A percentile compares a stretch with the other conserved stretches of the same genome.
Evolutionary conservation across 2,329 filamentous ascomycete species (phyloP).

Genomic region (Verticillium nonalfalfae): DNA sequence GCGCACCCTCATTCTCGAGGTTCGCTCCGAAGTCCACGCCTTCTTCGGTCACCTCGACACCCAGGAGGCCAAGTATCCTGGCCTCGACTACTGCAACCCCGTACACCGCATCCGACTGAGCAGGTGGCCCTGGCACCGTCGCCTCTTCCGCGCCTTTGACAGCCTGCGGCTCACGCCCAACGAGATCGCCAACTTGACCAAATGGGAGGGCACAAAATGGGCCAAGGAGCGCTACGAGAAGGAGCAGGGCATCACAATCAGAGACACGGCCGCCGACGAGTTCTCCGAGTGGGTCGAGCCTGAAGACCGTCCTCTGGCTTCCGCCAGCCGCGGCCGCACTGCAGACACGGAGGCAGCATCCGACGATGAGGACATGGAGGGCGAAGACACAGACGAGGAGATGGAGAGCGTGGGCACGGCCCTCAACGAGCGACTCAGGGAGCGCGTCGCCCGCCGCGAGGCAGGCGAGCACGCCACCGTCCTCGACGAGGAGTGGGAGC

Average conservation of each 20-base stretch:
- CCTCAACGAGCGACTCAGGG: slow-evolving; percentile 58
- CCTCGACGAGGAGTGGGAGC: slow-evolving; percentile 68
- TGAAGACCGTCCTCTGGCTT: slow-evolving; percentile 12
- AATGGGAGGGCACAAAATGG: slow-evolving; percentile 81
- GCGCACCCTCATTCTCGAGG: slow-evolving; percentile 67
- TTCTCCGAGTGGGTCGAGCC: slow-evolving; percentile 56
- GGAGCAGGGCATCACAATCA: slow-evolving; percentile 64
- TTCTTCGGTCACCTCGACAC: slow-evolving; percentile 78
- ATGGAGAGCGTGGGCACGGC: slow-evolving; percentile 54
- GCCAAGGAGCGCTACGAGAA: slow-evolving; percentile 74
- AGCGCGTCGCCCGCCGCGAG: slow-evolving; percentile 56
- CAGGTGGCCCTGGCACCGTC: slow-evolving; percentile 70
- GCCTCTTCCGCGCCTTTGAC: slow-evolving; percentile 72
- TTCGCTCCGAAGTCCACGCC: slow-evolving; percentile 69
- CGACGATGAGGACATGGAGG: slow-evolving; percentile 23
- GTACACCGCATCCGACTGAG: slow-evolving; percentile 73
- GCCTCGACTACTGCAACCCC: slow-evolving; percentile 68
- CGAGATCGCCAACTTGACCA: slow-evolving; percentile 67
- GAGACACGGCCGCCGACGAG: slow-evolving; percentile 65
- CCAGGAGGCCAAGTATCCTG: slow-evolving; percentile 74
- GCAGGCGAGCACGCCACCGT: slow-evolving; percentile 51
- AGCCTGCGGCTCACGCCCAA: slow-evolving; percentile 57
- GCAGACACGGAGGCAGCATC: slow-evolving; percentile 4
- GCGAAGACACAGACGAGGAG: slow-evolving; percentile 32
- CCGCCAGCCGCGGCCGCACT: slow-evolving; percentile 3